Conservation (phyloP, 768 basidiomycete species). For the Pholiota molesta region DNA sequence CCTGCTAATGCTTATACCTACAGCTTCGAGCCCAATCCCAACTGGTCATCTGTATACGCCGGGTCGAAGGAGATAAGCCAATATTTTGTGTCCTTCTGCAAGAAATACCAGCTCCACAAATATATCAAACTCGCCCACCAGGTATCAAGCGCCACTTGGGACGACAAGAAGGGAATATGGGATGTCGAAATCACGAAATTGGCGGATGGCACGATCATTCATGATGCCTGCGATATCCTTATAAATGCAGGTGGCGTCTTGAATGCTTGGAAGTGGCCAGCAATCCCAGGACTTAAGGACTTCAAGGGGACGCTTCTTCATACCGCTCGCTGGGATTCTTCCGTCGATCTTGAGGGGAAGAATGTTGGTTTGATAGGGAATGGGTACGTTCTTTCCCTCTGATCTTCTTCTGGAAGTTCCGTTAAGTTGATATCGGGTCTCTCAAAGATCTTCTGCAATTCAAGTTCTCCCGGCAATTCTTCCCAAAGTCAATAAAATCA, state of each 20-base stretch:
- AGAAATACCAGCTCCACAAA: constrained; percentile 32
- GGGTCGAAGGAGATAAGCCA: constrained; percentile 29
- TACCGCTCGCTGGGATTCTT: constrained; percentile 23
- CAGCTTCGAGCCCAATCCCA: constrained; percentile 32
- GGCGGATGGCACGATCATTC: constrained; percentile 15
- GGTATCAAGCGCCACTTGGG: constrained; percentile 32
- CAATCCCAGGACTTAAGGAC: constrained; percentile 20
- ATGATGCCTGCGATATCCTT: constrained; percentile 33
- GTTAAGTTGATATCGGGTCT: background rate
- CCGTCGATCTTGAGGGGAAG: constrained; percentile 22
- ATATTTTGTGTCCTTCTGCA: constrained; percentile 30
- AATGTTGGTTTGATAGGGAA: constrained; percentile 23
- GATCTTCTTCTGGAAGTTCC: too few species aligned
- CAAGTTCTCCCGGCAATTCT: constrained; percentile 34
- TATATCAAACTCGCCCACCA: constrained; percentile 32
- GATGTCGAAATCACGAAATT: constrained; percentile 28
- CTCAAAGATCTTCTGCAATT: constrained; percentile 23
- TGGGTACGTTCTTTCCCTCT: constrained; percentile 16
- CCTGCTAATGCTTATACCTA: constrained; percentile 33
- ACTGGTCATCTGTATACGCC: constrained; percentile 34
- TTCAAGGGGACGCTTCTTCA: constrained; percentile 24
- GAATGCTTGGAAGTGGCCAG: constrained; percentile 42
- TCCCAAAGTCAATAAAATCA: constrained; percentile 35
- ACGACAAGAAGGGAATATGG: constrained; percentile 28
- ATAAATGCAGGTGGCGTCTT: constrained; percentile 36